Percentiles rank a stretch among this genome's conserved stretches.
These are phyloP conservation scores for Candida qinlingensis DNA, from an alignment of 805 yeast genomes.

Conservation along the genomic window DNA sequence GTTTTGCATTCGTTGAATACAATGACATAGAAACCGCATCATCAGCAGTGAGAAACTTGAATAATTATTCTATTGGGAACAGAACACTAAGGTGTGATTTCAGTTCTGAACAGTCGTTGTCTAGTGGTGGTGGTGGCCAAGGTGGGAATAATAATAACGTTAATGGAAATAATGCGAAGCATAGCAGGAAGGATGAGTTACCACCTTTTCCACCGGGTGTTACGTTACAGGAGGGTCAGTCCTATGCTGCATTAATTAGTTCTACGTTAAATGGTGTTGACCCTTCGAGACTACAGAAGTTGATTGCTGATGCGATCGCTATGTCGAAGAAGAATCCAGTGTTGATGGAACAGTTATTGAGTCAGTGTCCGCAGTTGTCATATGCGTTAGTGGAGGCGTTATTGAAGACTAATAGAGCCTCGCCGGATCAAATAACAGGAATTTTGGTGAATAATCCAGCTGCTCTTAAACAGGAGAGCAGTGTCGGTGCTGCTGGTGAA, in stretches of 20 bases:
- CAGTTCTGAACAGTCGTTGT: conserved; percentile 43
- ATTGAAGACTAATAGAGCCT: conserved; percentile 25
- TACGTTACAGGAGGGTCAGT: conserved; percentile 28
- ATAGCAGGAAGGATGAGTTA: conserved; percentile 23
- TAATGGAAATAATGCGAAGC: conserved; percentile 2
- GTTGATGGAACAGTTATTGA: conserved; percentile 53
- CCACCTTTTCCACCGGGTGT: conserved; percentile 56
- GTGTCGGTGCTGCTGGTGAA: background rate
- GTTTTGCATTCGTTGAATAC: conserved; percentile 84
- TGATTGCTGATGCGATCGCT: conserved; percentile 52
- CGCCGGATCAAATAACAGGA: conserved; percentile 28
- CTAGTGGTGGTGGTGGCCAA: conserved; percentile 4
- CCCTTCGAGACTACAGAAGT: conserved; percentile 38
- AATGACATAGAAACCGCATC: conserved; percentile 76
- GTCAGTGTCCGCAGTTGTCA: conserved; percentile 73
- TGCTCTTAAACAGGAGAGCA: background rate
- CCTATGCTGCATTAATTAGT: conserved; percentile 37
- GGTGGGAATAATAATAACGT: conserved; percentile 4
- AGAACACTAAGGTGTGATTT: conserved; percentile 72
- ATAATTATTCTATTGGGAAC: conserved; percentile 70
- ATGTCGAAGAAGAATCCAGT: conserved; percentile 55
- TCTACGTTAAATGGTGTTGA: conserved; percentile 42
- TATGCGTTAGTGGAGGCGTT: conserved; percentile 78
- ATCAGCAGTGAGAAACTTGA: conserved; percentile 84
- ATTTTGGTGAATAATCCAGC: conserved; percentile 25